Percentiles rank a stretch among this genome's conserved stretches.
These are phyloP conservation scores for Aspergillus ruber DNA, from an alignment of 2,329 filamentous ascomycete genomes.

Conservation along the genomic window DNA sequence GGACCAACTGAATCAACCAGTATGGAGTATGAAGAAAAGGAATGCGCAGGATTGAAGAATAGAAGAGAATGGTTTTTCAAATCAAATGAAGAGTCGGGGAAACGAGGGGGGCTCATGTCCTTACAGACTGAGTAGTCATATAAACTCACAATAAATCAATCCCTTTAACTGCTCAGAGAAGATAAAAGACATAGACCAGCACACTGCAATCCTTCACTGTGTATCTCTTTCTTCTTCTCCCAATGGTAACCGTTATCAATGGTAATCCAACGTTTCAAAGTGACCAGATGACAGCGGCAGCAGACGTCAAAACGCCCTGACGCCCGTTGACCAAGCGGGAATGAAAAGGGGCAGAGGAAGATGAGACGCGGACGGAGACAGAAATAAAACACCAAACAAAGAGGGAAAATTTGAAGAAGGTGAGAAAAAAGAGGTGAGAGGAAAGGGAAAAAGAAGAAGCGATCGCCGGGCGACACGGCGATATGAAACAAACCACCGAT, in stretches of 20 bases:
- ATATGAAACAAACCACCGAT: background rate
- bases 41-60: background rate
- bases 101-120: too few relatives aligned
- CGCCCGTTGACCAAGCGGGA: background rate
- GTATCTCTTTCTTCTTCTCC: background rate
- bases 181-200: background rate
- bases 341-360: background rate
- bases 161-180: background rate
- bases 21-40: background rate
- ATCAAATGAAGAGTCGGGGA: too few relatives aligned
- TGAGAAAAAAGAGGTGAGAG: background rate
- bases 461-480: background rate
- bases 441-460: conserved; percentile 2
- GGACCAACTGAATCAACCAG: background rate
- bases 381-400: background rate
- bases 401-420: background rate
- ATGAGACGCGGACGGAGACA: background rate
- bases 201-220: too few relatives aligned
- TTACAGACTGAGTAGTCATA: too few relatives aligned
- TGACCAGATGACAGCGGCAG: background rate
- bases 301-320: background rate
- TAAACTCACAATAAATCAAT: too few relatives aligned
- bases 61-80: too few relatives aligned
- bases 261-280: background rate
- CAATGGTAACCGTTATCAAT: background rate